Base-by-base conservation (phyloP, 2,329 filamentous ascomycete genomes). In the Fonsecaea nubica region DNA sequence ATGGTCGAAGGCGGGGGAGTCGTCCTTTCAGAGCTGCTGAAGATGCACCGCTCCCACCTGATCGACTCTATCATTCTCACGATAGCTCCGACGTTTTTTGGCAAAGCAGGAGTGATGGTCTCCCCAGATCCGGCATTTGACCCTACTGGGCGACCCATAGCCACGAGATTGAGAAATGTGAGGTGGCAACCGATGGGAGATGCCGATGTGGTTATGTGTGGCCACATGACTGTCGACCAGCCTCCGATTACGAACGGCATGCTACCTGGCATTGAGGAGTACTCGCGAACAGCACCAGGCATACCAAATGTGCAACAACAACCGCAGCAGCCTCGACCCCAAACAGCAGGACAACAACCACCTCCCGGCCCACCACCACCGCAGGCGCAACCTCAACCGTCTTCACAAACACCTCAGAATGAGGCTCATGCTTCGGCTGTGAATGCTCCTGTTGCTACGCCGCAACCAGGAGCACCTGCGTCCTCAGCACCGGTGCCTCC, bases 1-100 rank as follows among this genome's bases (percentile, higher is more conserved):
- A 97, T 97, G 94, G 85, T 98, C 57, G 94, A 98, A 77, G 94
- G 94, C 0, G 94, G 94, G 10, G 93, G 87, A 0, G 82, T 84
- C 10, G 88, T 97, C 38, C 92, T 98, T 75, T 96, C 95, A 75
- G 87, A 90, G 42, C 79, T 98, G 18, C 82, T 98, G n/a, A 82
- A 85, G 45, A 82, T 86, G 2, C 80, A 81, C 33, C 87, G 88
- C 73, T 81, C 86, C 15, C 73, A 76, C n/a, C 80, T 93, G 8
- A 83, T 96, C 50, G 86, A 92, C 75, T 90, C 90, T 1, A 89
- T 97, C 57, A 90, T 98, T 73, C 84, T 97, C 65, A 97, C 94
- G 0, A 88, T 97, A 74, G 93, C 94, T 2, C 94, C 94, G 8
- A 92, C 89, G 0, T 98, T 92, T 87, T 83, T 98, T n/a, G 94